Conservation (phyloP, 2,329 filamentous ascomycete genomes). For the Hymenotorrendiella dingleyae region DNA sequence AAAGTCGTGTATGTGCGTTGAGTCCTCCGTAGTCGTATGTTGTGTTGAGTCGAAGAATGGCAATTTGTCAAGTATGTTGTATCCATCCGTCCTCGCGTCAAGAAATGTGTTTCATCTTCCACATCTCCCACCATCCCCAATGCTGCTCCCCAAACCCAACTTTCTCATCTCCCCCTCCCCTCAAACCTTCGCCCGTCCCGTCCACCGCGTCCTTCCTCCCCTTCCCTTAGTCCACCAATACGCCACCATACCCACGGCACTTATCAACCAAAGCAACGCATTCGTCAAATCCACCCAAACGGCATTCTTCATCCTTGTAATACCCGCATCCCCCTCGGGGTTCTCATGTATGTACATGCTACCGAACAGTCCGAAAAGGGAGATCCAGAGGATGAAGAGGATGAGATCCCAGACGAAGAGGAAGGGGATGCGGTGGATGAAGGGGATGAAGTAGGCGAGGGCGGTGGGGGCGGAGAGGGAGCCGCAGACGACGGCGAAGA, state of each 20-base stretch:
- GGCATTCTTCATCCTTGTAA: constrained; percentile 76
- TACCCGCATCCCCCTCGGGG: constrained; percentile 54
- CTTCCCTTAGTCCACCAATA: constrained; percentile 57
- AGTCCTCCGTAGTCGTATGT: too few species aligned
- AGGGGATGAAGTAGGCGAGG: constrained; percentile 59
- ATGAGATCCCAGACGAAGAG: constrained; percentile 65
- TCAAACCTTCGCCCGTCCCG: constrained; percentile 50
- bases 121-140: neutral
- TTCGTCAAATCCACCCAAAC: constrained; percentile 78
- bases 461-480: constrained; percentile 59
- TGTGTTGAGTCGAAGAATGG: too few species aligned
- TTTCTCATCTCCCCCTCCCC: constrained; percentile 3
- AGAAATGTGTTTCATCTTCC: too few species aligned
- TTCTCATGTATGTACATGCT: constrained; percentile 69
- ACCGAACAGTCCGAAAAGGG: constrained; percentile 78
- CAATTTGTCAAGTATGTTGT: too few species aligned
- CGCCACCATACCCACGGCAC: constrained; percentile 46
- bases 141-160: neutral
- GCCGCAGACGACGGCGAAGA: constrained; percentile 68
- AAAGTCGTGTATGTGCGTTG: too few species aligned
- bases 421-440: constrained; percentile 46
- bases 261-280: constrained; percentile 69
- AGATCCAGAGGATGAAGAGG: constrained; percentile 72
- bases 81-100: too few species aligned
- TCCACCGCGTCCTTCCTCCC: constrained; percentile 48